Conservation (phyloP, 139 green algal species). For the Yamagishiella unicocca region DNA sequence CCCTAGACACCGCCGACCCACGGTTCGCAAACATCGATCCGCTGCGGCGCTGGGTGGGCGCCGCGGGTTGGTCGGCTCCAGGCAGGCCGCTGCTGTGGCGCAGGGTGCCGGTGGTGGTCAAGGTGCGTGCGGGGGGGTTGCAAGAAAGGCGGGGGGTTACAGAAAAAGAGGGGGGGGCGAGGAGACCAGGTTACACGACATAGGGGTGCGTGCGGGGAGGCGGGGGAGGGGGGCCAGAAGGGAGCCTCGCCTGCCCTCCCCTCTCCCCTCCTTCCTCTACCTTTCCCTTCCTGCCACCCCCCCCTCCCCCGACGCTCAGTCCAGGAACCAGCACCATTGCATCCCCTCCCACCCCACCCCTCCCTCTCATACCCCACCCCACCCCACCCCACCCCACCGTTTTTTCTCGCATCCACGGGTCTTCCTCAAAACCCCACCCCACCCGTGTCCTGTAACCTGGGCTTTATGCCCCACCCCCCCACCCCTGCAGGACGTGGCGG, state of each 20-base stretch:
- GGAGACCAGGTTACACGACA: too few relatives aligned
- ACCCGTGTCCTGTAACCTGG: neutral
- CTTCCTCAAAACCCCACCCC: neutral
- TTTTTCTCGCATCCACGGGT: too few relatives aligned
- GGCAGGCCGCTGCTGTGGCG: constrained; percentile 54
- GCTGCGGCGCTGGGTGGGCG: constrained; percentile 41
- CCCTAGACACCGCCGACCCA: constrained; percentile 11
- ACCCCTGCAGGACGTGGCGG: constrained; percentile 62
- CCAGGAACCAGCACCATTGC: neutral
- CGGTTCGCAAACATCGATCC: constrained; percentile 51
- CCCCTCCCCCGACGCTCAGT: neutral
- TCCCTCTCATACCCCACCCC: neutral
- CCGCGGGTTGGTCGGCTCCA: constrained; percentile 19
- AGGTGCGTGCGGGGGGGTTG: neutral
- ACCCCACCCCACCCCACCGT: neutral
- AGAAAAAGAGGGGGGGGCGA: neutral
- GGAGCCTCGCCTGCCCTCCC: neutral
- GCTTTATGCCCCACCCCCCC: too few relatives aligned
- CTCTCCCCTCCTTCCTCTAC: neutral
- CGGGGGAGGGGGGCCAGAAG: too few relatives aligned
- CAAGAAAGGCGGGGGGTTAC: neutral
- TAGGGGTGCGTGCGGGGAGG: too few relatives aligned
- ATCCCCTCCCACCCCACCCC: neutral
- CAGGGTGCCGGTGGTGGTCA: constrained; percentile 55
- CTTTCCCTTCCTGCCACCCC: neutral